These are phyloP conservation scores for Fraxinus platypoda DNA, from an alignment of 305 asterid genomes.

Conservation along the genomic window DNA sequence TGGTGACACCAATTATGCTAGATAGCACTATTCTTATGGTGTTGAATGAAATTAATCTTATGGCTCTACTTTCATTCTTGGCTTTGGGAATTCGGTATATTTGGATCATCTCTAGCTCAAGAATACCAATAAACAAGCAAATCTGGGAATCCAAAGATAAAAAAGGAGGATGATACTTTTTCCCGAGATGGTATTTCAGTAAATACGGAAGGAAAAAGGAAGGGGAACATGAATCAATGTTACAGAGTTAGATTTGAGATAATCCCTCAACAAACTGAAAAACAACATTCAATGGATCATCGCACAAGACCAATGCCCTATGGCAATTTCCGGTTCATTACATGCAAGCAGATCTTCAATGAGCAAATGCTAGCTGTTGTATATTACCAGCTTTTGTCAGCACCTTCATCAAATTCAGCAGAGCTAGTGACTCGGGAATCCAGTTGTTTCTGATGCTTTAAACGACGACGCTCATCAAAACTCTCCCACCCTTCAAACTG, in stretches of 20 bases:
- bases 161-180: background rate
- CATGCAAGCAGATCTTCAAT: background rate
- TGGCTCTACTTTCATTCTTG: background rate
- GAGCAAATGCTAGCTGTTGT: background rate
- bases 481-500: constrained; percentile 92
- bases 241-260: background rate
- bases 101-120: background rate
- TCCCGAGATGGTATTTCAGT: background rate
- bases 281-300: background rate
- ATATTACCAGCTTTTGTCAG: constrained; percentile 63
- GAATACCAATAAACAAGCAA: background rate
- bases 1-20: background rate
- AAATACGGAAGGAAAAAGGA: background rate
- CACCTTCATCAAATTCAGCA: constrained; percentile 90
- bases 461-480: constrained; percentile 74
- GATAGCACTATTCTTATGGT: background rate
- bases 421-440: constrained; percentile 73
- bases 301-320: background rate
- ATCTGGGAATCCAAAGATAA: background rate
- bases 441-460: constrained; percentile 89
- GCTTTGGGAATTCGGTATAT: background rate
- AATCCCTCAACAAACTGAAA: background rate
- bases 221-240: background rate
- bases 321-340: background rate
- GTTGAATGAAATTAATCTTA: background rate